phyloP scores from a whole-genome alignment of 2,329 filamentous ascomycete species.

The Xylariales sp. region DNA sequence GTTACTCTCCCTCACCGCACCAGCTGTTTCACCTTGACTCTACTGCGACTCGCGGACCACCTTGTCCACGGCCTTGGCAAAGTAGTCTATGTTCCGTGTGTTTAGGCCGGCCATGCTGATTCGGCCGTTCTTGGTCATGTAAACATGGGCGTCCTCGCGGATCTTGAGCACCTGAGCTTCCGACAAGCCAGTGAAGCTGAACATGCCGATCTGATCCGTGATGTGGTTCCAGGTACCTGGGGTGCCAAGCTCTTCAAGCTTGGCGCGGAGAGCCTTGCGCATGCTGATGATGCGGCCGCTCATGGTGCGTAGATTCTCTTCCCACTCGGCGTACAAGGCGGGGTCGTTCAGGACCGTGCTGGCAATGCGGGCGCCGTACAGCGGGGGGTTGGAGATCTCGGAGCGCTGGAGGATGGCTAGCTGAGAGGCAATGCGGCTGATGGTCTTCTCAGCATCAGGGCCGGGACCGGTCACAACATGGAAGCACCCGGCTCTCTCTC shows the following conservation, averaged over 20 bases:
- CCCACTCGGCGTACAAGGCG: slow-evolving; percentile 82
- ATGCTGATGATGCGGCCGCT: slow-evolving; percentile 91
- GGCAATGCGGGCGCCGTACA: slow-evolving; percentile 89
- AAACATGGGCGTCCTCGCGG: slow-evolving; percentile 68
- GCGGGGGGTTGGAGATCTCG: slow-evolving; percentile 95
- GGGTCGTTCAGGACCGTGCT: slow-evolving; percentile 79
- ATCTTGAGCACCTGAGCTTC: slow-evolving; percentile 71
- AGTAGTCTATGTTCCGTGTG: slow-evolving; percentile 85
- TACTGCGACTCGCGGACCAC: slow-evolving; percentile 59
- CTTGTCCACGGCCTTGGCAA: slow-evolving; percentile 83
- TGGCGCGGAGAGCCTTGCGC: slow-evolving; percentile 71
- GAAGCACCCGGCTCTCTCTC: slow-evolving; percentile 93
- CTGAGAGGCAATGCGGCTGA: slow-evolving; percentile 72
- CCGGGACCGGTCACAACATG: slow-evolving; percentile 80
- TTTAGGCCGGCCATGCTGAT: slow-evolving; percentile 99
- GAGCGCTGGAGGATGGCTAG: slow-evolving; percentile 91
- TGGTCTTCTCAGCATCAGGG: slow-evolving; percentile 58
- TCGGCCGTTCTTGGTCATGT: slow-evolving; percentile 96
- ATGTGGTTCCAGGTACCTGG: slow-evolving; percentile 96
- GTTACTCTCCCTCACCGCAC: no score
- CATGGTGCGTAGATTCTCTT: slow-evolving; percentile 89
- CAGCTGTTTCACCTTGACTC: no score
- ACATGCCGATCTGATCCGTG: slow-evolving; percentile 99
- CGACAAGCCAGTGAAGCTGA: slow-evolving; percentile 81
- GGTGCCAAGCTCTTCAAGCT: slow-evolving; percentile 80